These are phyloP conservation scores for Gaeumannomyces tritici DNA, from an alignment of 2,329 filamentous ascomycete genomes.

Conservation along the genomic window DNA sequence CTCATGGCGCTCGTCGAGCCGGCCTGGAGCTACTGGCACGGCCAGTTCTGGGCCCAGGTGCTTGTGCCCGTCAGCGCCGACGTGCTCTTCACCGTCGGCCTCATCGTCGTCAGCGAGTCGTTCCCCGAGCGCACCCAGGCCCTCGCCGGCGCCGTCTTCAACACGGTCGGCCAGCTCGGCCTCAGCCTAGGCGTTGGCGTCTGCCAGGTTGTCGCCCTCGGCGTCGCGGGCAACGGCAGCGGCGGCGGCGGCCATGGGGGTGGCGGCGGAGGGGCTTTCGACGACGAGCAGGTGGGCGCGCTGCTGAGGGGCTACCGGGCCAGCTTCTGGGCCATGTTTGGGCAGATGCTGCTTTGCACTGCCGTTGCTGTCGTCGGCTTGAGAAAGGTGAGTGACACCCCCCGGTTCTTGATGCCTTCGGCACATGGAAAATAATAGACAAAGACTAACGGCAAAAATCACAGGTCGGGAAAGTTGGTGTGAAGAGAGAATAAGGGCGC, in stretches of 20 bases:
- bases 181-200: constrained; percentile 2
- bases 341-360: not conserved
- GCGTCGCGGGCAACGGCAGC: not conserved
- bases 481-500: not conserved
- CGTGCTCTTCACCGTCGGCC: constrained; percentile 45
- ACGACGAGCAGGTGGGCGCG: not conserved
- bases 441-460: not conserved
- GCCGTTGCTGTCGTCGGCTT: not conserved
- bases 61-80: constrained; percentile 31
- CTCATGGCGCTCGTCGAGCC: constrained; percentile 45
- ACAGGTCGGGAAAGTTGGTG: constrained; percentile 1
- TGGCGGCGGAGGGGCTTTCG: not conserved
- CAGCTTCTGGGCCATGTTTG: constrained; percentile 7
- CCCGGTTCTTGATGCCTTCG: not conserved
- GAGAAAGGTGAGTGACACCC: not conserved
- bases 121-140: constrained; percentile 49
- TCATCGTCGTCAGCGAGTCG: constrained; percentile 41
- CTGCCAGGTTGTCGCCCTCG: constrained; percentile 1
- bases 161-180: constrained; percentile 42
- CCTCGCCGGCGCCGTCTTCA: constrained; percentile 52
- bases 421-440: not conserved
- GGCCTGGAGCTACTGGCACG: constrained; percentile 38
- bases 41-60: constrained; percentile 28
- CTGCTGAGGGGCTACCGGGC: constrained; percentile 5
- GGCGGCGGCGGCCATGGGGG: not conserved